Evolutionary conservation across 352 stramenopile genomes (phyloP).

Genomic region (Globisporangium abappressorium): DNA sequence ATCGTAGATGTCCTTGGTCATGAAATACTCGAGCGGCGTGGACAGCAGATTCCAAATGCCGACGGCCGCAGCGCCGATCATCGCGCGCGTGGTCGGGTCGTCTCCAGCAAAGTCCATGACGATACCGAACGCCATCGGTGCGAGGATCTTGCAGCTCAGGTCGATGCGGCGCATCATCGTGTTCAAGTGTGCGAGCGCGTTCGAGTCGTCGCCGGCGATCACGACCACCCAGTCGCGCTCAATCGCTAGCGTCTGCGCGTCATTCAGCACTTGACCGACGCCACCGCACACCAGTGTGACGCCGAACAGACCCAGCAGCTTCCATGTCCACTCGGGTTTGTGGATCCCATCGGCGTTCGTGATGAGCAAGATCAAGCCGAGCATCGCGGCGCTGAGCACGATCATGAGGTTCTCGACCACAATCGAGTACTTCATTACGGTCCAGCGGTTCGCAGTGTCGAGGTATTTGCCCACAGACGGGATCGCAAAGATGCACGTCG

Average conservation of each 20-base stretch:
- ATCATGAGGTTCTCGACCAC: constrained; percentile 79
- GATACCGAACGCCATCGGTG: constrained; percentile 69
- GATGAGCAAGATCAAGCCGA: constrained; percentile 60
- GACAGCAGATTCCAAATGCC: constrained; percentile 81
- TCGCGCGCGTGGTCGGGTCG: constrained; percentile 57
- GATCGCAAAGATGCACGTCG: constrained; percentile 68
- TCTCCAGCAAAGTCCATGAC: constrained; percentile 76
- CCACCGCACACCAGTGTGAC: constrained; percentile 62
- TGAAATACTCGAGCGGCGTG: constrained; percentile 69
- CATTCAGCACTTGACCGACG: constrained; percentile 70
- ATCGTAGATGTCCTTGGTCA: constrained; percentile 68
- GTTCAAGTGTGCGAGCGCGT: constrained; percentile 61
- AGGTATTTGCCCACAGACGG: constrained; percentile 60
- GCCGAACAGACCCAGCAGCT: constrained; percentile 43
- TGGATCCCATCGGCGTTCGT: constrained; percentile 57
- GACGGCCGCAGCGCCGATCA: constrained; percentile 60
- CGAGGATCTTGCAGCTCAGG: constrained; percentile 73
- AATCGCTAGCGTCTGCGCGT: constrained; percentile 72
- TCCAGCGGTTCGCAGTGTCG: constrained; percentile 68
- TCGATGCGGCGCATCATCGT: constrained; percentile 82
- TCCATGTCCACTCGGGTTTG: constrained; percentile 52
- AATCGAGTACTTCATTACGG: constrained; percentile 66
- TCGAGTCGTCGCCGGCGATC: constrained; percentile 45
- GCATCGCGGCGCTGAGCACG: constrained; percentile 53
- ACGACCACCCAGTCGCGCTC: constrained; percentile 90